A percentile compares a stretch with the other conserved stretches of the same genome.
Evolutionary conservation across 2,329 filamentous ascomycete species (phyloP).

Genomic region (Colletotrichum higginsianum): DNA sequence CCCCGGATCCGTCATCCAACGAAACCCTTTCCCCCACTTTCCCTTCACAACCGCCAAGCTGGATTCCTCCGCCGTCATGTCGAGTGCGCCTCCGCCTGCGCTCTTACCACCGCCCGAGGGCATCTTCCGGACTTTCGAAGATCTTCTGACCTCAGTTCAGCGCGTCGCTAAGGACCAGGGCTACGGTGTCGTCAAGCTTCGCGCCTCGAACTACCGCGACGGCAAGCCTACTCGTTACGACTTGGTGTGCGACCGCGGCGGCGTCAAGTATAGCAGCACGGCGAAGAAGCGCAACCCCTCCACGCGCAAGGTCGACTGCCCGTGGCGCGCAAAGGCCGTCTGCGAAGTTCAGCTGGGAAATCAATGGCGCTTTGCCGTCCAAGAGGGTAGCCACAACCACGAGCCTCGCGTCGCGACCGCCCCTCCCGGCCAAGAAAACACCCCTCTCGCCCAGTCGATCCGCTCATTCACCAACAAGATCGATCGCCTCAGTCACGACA

Average conservation of each 20-base stretch:
- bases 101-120: conserved; percentile 72
- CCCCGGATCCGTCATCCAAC: conserved; percentile 34
- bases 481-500: conserved; percentile 71
- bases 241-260: conserved; percentile 74
- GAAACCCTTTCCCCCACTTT: conserved; percentile 42
- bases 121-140: conserved; percentile 73
- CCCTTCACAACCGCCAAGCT: conserved; percentile 47
- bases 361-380: conserved; percentile 75
- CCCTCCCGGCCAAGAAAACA: conserved; percentile 70
- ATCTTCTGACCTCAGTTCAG: conserved; percentile 71
- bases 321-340: conserved; percentile 75
- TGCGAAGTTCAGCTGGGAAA: conserved; percentile 75
- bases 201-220: conserved; percentile 75
- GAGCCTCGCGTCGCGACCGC: conserved; percentile 70
- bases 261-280: conserved; percentile 76
- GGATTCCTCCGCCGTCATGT: conserved; percentile 55
- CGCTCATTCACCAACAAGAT: conserved; percentile 72
- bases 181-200: conserved; percentile 74
- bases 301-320: conserved; percentile 75
- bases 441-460: conserved; percentile 70
- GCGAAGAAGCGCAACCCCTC: conserved; percentile 76
- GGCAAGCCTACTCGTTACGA: conserved; percentile 75
- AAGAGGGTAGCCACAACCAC: conserved; percentile 73
- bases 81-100: conserved; percentile 62
- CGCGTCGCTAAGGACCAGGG: conserved; percentile 74